Conservation (phyloP, 1,284 basidiomycete genomes). For the Fomitiporia mediterranea region DNA sequence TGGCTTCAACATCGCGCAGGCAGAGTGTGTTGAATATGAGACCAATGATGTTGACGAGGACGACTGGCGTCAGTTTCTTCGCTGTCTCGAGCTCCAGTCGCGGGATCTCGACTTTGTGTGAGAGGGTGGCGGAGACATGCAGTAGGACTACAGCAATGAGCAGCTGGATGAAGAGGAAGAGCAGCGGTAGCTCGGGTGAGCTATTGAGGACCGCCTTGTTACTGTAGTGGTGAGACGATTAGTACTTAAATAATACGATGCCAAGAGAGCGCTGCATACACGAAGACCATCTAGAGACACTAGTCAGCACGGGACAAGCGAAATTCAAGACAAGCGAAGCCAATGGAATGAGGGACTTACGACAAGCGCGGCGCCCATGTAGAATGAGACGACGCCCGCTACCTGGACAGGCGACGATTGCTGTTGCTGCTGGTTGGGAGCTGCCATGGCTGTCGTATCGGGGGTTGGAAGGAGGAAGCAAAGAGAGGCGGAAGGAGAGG, state of each 20-base stretch:
- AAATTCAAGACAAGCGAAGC: not conserved
- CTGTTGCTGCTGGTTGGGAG: constrained; percentile 23
- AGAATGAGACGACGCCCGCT: constrained; percentile 68
- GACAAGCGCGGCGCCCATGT: constrained; percentile 69
- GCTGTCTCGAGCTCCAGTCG: constrained; percentile 45
- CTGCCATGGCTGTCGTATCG: constrained; percentile 26
- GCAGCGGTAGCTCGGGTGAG: constrained; percentile 60
- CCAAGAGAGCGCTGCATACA: constrained; percentile 19
- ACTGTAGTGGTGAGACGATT: constrained; percentile 29
- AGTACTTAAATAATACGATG: not conserved
- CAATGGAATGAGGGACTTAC: constrained; percentile 38
- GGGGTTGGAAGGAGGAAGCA: not conserved
- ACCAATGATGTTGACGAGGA: constrained; percentile 63
- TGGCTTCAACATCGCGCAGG: constrained; percentile 69
- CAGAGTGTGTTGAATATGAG: constrained; percentile 76
- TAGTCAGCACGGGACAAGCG: constrained; percentile 12
- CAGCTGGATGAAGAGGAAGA: constrained; percentile 67
- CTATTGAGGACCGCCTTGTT: constrained; percentile 72
- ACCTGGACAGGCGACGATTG: constrained; percentile 43
- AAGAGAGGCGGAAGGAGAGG: not conserved
- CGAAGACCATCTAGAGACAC: constrained; percentile 26
- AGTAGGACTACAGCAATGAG: constrained; percentile 63
- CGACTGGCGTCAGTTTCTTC: constrained; percentile 58
- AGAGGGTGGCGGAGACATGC: constrained; percentile 41
- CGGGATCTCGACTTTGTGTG: constrained; percentile 53